Conservation (phyloP, 1,139 yeast genomes). For the Yamadazyma siamensis region DNA sequence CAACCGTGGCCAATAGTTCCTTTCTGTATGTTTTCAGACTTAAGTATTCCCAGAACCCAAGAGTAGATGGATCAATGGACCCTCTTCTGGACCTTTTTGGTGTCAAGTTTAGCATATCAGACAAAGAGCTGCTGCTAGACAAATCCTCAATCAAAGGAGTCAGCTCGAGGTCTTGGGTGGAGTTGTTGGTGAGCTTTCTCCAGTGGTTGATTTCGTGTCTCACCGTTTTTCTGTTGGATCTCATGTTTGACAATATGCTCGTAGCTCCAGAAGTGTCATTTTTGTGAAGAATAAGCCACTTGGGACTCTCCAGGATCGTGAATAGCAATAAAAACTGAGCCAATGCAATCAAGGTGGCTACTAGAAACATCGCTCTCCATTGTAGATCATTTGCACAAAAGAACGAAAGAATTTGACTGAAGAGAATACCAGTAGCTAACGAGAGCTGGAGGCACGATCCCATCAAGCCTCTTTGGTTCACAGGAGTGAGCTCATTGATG, state of each 20-base stretch:
- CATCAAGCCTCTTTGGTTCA: constrained; percentile 36
- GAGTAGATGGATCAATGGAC: constrained; percentile 27
- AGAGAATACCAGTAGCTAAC: constrained; percentile 32
- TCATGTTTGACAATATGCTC: constrained; percentile 21
- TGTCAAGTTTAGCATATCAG: constrained; percentile 3
- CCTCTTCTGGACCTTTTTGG: constrained; percentile 17
- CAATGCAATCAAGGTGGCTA: constrained; percentile 23
- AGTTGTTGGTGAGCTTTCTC: constrained; percentile 21
- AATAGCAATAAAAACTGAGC: constrained; percentile 29
- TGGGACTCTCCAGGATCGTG: constrained; percentile 37
- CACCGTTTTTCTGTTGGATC: constrained; percentile 29
- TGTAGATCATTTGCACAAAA: constrained; percentile 31
- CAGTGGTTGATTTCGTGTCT: constrained; percentile 36
- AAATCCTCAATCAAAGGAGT: constrained; percentile 14
- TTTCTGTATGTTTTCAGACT: constrained; percentile 18
- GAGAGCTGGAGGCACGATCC: constrained; percentile 38
- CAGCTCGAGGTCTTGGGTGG: constrained; percentile 5
- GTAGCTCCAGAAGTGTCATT: constrained; percentile 29
- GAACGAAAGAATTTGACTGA: constrained; percentile 31
- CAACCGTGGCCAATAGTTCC: constrained; percentile 27
- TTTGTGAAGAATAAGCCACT: constrained; percentile 33
- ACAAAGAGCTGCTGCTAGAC: constrained; percentile 2
- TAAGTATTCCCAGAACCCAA: constrained; percentile 24
- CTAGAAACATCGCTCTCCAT: constrained; percentile 32
- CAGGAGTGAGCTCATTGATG: constrained; percentile 36